phyloP scores from a whole-genome alignment of 768 basidiomycete genomes.

The Crucibulum laeve region DNA sequence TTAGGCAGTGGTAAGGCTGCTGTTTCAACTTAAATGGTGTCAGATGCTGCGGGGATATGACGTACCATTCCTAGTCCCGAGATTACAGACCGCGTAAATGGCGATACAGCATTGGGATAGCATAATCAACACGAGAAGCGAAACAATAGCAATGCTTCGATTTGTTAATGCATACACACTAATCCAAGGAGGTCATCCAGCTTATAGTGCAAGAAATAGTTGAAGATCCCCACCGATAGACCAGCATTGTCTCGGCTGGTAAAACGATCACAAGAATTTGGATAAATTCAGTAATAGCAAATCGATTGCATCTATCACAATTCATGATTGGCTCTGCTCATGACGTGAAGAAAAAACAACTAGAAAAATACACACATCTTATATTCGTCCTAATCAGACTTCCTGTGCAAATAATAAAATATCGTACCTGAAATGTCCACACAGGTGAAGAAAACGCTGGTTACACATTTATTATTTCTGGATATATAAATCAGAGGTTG shows the following conservation, averaged over 20 bases:
- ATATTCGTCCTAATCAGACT: background rate
- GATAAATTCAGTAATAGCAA: constrained; percentile 23
- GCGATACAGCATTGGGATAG: constrained; percentile 17
- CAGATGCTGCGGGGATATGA: no score
- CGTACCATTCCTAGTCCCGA: constrained; percentile 17
- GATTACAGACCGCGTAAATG: constrained; percentile 21
- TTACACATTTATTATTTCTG: background rate
- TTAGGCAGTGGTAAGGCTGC: constrained; percentile 7
- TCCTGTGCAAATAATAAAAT: background rate
- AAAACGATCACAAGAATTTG: constrained; percentile 21
- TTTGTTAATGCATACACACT: constrained; percentile 18
- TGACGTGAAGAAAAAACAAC: background rate
- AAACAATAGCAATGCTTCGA: constrained; percentile 8
- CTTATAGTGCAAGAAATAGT: background rate
- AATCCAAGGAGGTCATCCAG: background rate
- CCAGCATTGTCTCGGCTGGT: constrained; percentile 19
- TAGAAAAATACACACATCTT: background rate
- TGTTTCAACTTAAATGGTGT: background rate
- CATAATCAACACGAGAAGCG: constrained; percentile 14
- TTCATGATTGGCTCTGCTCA: no score
- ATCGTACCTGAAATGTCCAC: constrained; percentile 17
- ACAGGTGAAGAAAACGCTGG: constrained; percentile 19
- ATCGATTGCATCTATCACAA: constrained; percentile 18
- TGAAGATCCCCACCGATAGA: constrained; percentile 15
- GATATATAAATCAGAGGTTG: background rate